A percentile compares a stretch with the other conserved stretches of the same genome.
Conservation (phyloP, 2,329 filamentous ascomycete genomes). For the Talaromyces sp. region DNA sequence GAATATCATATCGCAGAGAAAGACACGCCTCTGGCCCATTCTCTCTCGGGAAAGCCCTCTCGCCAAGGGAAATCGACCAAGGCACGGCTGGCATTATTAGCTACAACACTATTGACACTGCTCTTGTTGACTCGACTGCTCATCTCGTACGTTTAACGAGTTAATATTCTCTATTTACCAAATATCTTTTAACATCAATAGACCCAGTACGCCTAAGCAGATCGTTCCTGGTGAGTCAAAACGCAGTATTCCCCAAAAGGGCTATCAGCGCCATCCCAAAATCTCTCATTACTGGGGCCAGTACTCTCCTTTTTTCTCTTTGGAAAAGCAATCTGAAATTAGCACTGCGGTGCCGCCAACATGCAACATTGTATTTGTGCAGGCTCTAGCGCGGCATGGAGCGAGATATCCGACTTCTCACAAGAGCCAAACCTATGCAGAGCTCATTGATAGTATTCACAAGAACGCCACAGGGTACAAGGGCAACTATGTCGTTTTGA, state of each 20-base stretch:
- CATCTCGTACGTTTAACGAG: neutral
- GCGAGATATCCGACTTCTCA: conserved; percentile 71
- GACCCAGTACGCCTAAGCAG: neutral
- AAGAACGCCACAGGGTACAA: conserved; percentile 53
- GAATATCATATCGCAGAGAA: neutral
- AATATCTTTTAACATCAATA: neutral
- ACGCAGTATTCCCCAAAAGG: neutral
- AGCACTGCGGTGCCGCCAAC: conserved; percentile 55
- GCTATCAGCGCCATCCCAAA: conserved; percentile 26
- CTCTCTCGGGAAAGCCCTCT: neutral
- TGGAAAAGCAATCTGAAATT: conserved; percentile 57
- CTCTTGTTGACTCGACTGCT: neutral
- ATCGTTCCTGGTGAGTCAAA: neutral
- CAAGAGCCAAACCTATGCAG: conserved; percentile 62
- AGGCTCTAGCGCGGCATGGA: conserved; percentile 79
- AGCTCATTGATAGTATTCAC: conserved; percentile 64
- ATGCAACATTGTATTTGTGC: conserved; percentile 76
- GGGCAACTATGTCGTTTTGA: conserved; percentile 64
- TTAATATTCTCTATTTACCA: neutral
- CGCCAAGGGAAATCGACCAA: neutral
- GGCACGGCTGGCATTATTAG: neutral
- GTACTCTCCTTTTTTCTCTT: conserved; percentile 79
- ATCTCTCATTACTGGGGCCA: conserved; percentile 75
- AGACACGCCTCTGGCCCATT: neutral
- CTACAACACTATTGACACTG: neutral